Evolutionary conservation across 441 rosid species (phyloP).

Genomic region (Jatropha multifida): DNA sequence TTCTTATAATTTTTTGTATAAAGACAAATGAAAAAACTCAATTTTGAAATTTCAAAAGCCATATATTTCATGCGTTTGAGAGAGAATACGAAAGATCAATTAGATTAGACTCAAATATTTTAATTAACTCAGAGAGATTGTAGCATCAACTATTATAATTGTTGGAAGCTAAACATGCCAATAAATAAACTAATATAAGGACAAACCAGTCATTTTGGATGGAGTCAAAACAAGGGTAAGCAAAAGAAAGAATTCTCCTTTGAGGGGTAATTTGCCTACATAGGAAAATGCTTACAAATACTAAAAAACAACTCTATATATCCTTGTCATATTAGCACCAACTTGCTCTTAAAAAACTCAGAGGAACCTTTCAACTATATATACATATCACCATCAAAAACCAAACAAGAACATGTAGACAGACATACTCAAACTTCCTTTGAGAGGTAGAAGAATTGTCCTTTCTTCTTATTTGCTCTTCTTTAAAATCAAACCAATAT

Average conservation of each 20-base stretch:
- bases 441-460: background rate
- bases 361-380: conserved; percentile 21
- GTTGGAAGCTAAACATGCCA: background rate
- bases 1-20: too few relatives aligned
- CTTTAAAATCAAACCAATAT: background rate
- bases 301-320: conserved; percentile 25
- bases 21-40: too few relatives aligned
- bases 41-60: too few relatives aligned
- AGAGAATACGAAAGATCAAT: too few relatives aligned
- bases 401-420: conserved; percentile 25
- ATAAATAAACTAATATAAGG: conserved; percentile 1
- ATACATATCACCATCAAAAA: conserved; percentile 18
- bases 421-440: conserved; percentile 8
- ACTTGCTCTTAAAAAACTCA: conserved; percentile 25
- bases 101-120: too few relatives aligned
- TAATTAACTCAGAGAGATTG: too few relatives aligned
- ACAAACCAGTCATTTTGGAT: conserved; percentile 11
- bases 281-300: conserved; percentile 21
- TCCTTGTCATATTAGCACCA: conserved; percentile 22
- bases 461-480: background rate
- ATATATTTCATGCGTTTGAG: too few relatives aligned
- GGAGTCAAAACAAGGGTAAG: conserved; percentile 18
- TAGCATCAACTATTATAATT: background rate
- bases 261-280: conserved; percentile 18
- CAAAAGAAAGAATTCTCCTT: conserved; percentile 10